Evolutionary conservation across 441 rosid genomes (phyloP), one percentile per base, ranked within the genome.

Genomic region (Corymbia calophylla): DNA sequence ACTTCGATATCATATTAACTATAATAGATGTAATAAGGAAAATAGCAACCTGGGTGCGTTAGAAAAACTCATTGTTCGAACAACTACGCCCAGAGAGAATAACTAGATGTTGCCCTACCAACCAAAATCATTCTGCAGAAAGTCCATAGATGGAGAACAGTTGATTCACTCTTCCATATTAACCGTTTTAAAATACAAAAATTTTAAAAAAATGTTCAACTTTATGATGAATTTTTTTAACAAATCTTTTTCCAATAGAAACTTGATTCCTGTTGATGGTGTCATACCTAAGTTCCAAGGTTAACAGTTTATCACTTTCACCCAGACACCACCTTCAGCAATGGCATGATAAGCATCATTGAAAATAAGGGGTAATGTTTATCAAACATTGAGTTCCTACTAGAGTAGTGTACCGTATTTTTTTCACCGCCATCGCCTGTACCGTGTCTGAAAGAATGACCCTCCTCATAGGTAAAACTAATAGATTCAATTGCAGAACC

Each of bases 401-500:
- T 5, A 70, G 48, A 35, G 14, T 18, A 35, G 27, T 5, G 27
- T 70, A 70, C 81, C 81, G 15, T 35, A 5, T 70, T 5, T 70
- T 0, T 35, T 70, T 32, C 19, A 27, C 81, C 81, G 12, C 47
- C 47, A 18, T 32, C 14, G 35, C 47, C 5, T 32, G 5, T 1
- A 32, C 14, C 48, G 4, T 35, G 48, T 70, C 27, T 9, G 12
- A 32, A 68, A 32, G 80, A 5, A 68, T 7, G 80, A 68, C 80
- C 47, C 25, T 32, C 14, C 80, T 21, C 89, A 31, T 87, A 87
- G 54, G 77, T 49, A 32, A 88, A 2, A 73, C 53, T 53, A 7
- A 88, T 35, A 21, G 89, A 53, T 82, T 66, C 49, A 47, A 70
- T 70, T n/a, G 53, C 89, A 6, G 89, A 73, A 8, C 47, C 60